These are phyloP conservation scores for Aspergillus terreus DNA, from an alignment of 2,329 filamentous ascomycete genomes.

Conservation along the genomic window DNA sequence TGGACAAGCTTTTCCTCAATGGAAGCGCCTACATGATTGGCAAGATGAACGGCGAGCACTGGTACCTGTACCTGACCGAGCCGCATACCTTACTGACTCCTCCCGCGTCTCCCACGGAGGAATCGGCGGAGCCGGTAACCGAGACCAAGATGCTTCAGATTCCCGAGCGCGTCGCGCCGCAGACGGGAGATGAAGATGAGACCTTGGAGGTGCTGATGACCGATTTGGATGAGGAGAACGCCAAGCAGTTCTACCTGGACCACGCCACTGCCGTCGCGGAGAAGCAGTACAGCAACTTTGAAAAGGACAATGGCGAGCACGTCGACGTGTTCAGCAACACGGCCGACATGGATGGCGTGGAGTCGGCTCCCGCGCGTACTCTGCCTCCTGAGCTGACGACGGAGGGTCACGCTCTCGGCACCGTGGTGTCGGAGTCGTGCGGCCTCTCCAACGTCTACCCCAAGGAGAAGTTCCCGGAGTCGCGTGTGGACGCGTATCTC, in stretches of 20 bases:
- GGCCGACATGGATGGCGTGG: constrained; percentile 58
- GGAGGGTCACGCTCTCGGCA: constrained; percentile 89
- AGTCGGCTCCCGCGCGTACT: constrained; percentile 46
- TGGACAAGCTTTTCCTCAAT: constrained; percentile 86
- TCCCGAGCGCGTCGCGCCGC: constrained; percentile 35
- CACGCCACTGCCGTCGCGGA: constrained; percentile 88
- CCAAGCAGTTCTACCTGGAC: constrained; percentile 67
- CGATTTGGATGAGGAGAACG: constrained; percentile 63
- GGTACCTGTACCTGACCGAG: constrained; percentile 96
- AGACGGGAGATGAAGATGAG: constrained; percentile 42
- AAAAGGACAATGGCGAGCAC: constrained; percentile 56
- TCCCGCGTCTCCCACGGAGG: constrained; percentile 65
- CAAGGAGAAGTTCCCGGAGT: constrained; percentile 79
- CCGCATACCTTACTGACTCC: constrained; percentile 77
- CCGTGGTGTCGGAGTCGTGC: constrained; percentile 84
- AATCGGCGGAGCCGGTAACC: constrained; percentile 49
- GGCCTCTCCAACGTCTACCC: constrained; percentile 89
- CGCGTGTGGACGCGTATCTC: constrained; percentile 90
- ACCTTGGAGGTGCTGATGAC: constrained; percentile 65
- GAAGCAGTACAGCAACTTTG: constrained; percentile 70
- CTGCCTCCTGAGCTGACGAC: constrained; percentile 76
- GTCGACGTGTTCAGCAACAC: constrained; percentile 77
- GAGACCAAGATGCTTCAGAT: constrained; percentile 58
- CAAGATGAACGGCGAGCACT: constrained; percentile 99
- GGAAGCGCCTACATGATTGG: constrained; percentile 99